Base-by-base conservation (phyloP, 1,139 yeast species). In the Scheffersomyces cryptocercus region DNA sequence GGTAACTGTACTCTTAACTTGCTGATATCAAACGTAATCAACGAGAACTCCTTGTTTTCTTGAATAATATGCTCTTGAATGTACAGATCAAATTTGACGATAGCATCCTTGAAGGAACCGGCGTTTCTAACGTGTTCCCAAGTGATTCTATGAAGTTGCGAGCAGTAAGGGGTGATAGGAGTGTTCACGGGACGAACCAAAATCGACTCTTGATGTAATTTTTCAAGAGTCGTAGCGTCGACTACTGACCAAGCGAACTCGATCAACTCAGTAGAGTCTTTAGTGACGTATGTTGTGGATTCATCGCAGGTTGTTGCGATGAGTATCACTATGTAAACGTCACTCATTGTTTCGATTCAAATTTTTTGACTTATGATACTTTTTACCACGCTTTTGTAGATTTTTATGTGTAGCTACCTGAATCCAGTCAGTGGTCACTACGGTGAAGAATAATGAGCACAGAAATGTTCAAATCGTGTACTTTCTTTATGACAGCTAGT, bases 1-100 rank as follows among this genome's bases (percentile, higher is more conserved):
- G 88, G 84, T 26, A 91, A 64, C 54, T 86, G 88, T 29, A 89
- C 91, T 49, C 91, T 75, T 39, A 91, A 66, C 52, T 84, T 85
- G 80, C 85, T 79, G 8, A 84, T 73, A 55, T 83, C 82, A 51
- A 81, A 71, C 1, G 90, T 76, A 36, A 89, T 85, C 55, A 90
- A 79, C 2, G 84, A 71, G 59, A 88, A 85, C 32, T 82, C 84
- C 40, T 67, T 64, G 5, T 75, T 72, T 36, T 72, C 66, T 26
- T 69, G 56, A 10, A 75, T 57, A 36, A 81, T 56, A 40, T 70
- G 56, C 33, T 72, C 71, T 46, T 77, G 77, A 37, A 84, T 64
- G 47, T 67, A 74, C 28, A 54, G 54, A 54, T 85, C 88, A 44
- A 88, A 69, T 43, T 64, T 62, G 29, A 60, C 54, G 7, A 89